Conservation (phyloP, 2,329 filamentous ascomycete genomes). For the Aplosporella prunicola region DNA sequence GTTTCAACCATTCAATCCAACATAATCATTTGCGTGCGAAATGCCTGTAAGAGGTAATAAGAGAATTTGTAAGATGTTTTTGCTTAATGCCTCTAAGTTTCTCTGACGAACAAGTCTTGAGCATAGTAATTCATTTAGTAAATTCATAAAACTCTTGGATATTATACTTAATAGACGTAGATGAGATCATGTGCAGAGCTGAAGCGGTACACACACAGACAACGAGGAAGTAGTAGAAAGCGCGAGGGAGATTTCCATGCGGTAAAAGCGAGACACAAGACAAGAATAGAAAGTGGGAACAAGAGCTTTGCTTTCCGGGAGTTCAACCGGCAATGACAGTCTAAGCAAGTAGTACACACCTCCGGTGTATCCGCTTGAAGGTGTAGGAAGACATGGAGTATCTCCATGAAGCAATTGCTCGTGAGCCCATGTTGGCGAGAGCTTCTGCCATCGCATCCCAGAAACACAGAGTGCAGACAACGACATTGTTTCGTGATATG, state of each 20-base stretch:
- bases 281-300: slow-evolving; percentile 1
- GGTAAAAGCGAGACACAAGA: neutral
- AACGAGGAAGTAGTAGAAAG: neutral
- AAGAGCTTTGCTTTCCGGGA: neutral
- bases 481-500: neutral
- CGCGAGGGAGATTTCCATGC: neutral
- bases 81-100: too few species aligned
- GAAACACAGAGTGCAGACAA: neutral
- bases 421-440: neutral
- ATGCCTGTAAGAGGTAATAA: too few species aligned
- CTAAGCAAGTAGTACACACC: neutral
- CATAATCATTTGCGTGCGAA: too few species aligned
- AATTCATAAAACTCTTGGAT: too few species aligned
- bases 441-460: neutral
- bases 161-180: too few species aligned
- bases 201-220: neutral
- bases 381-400: neutral
- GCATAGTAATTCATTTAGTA: too few species aligned
- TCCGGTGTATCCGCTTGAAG: neutral
- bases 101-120: too few species aligned
- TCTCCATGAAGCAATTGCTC: neutral
- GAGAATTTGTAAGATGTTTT: too few species aligned
- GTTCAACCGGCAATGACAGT: neutral
- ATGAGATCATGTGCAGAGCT: slow-evolving; percentile 5
- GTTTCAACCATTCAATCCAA: too few species aligned